Evolutionary conservation across 2,329 filamentous ascomycete genomes (phyloP).

Genomic region (Chlorencoelia australis): DNA sequence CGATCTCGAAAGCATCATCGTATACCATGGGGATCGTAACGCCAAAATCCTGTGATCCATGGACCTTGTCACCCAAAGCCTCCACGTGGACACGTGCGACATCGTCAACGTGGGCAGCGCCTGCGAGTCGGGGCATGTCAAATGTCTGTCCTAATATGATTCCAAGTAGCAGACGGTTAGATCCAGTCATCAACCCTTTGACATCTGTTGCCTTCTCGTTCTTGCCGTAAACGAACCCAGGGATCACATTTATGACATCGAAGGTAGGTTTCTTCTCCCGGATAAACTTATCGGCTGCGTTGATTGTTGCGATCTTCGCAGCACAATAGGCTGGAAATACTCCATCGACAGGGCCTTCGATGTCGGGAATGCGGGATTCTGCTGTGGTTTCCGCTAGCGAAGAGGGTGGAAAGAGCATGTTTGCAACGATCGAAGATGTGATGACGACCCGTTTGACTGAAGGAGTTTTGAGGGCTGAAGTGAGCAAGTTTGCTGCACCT

Average conservation of each 20-base stretch:
- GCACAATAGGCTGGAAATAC: conserved; percentile 2
- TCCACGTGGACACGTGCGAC: not conserved
- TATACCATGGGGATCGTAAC: not conserved
- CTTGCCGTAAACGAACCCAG: conserved; percentile 1
- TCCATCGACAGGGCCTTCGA: not conserved
- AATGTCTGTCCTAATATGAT: not conserved
- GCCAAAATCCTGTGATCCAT: not conserved
- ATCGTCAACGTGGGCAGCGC: not conserved
- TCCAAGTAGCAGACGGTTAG: not conserved
- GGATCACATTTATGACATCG: not conserved
- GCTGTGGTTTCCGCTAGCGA: not conserved
- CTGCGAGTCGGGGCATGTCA: not conserved
- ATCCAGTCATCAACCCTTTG: not conserved
- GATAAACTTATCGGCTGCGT: not conserved
- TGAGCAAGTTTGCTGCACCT: not conserved
- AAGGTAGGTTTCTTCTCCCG: not conserved
- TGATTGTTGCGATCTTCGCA: conserved; percentile 2
- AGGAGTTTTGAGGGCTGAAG: not conserved
- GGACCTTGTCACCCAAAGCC: not conserved
- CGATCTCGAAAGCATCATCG: conserved; percentile 1
- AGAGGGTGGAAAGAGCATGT: not conserved
- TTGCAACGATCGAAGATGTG: not conserved
- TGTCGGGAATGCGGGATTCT: not conserved
- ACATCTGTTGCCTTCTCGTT: not conserved
- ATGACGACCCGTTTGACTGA: not conserved